These are phyloP conservation scores for Teunomyces panamensis DNA, from an alignment of 805 yeast species.

Conservation along the genomic window DNA sequence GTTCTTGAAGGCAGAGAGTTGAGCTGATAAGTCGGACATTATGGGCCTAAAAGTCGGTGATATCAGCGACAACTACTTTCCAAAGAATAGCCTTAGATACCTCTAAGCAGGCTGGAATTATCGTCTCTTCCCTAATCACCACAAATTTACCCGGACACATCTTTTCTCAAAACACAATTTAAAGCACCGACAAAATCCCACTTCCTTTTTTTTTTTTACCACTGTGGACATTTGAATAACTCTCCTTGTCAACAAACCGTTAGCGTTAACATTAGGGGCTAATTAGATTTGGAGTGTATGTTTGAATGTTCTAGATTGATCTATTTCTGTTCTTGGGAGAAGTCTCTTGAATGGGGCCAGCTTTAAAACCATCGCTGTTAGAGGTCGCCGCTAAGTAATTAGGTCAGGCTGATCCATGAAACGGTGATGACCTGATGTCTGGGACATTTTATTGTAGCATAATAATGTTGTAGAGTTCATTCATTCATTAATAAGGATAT, in stretches of 20 bases:
- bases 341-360: conserved; percentile 37
- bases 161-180: background rate
- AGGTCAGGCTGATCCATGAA: conserved; percentile 27
- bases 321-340: conserved; percentile 11
- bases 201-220: background rate
- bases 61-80: background rate
- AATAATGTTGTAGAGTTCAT: background rate
- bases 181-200: background rate
- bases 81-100: background rate
- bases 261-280: conserved; percentile 28
- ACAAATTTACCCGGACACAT: conserved; percentile 2
- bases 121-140: background rate
- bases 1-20: conserved; percentile 45
- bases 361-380: conserved; percentile 98
- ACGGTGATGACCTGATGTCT: conserved; percentile 21
- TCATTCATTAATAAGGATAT: background rate
- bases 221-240: conserved; percentile 2
- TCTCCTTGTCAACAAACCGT: conserved; percentile 9
- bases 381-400: conserved; percentile 73
- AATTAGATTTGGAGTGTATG: conserved; percentile 13
- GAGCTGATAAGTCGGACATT: conserved; percentile 40
- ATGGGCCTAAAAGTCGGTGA: background rate
- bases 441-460: conserved; percentile 11
- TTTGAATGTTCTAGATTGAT: conserved; percentile 23
- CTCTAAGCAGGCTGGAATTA: background rate